Evolutionary conservation across 352 stramenopile genomes (phyloP).

Genomic region (Phytophthora tentaculata): DNA sequence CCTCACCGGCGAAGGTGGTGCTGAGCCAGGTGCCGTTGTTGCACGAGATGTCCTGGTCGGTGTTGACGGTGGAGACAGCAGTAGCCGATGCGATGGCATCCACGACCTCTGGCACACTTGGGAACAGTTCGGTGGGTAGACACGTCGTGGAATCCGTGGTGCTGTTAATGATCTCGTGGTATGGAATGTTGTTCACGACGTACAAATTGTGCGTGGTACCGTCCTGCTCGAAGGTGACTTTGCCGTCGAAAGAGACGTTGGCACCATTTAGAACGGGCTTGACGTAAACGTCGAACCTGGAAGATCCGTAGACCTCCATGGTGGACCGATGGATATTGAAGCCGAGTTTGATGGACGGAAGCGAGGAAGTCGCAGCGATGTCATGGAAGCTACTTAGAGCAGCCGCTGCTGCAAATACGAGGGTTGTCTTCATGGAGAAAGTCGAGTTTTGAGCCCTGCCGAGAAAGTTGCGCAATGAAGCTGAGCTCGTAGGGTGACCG

Average conservation of each 20-base stretch:
- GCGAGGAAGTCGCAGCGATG: slow-evolving; percentile 21
- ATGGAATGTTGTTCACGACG: slow-evolving; percentile 47
- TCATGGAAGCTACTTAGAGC: slow-evolving; percentile 13
- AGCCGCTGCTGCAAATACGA: not conserved
- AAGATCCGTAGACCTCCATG: slow-evolving; percentile 57
- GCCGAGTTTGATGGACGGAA: slow-evolving; percentile 42
- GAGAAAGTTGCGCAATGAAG: slow-evolving; percentile 24
- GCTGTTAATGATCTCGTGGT: slow-evolving; percentile 35
- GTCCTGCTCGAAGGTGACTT: slow-evolving; percentile 41
- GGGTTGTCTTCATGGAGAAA: slow-evolving; percentile 22
- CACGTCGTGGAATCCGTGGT: slow-evolving; percentile 31
- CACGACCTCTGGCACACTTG: slow-evolving; percentile 41
- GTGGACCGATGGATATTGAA: slow-evolving; percentile 60
- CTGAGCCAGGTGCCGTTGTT: slow-evolving; percentile 44
- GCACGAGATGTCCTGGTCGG: slow-evolving; percentile 52
- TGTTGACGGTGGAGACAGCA: slow-evolving; percentile 40
- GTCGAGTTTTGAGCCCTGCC: slow-evolving; percentile 11
- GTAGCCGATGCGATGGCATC: slow-evolving; percentile 40
- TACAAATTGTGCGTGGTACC: slow-evolving; percentile 47
- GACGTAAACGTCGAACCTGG: slow-evolving; percentile 52
- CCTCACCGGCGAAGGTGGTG: slow-evolving; percentile 46
- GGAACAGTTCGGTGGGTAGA: slow-evolving; percentile 30
- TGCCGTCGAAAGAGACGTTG: slow-evolving; percentile 51
- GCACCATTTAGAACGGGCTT: slow-evolving; percentile 35
- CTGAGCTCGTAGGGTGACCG: not conserved